Percentiles rank a stretch among this genome's conserved stretches.
These are phyloP conservation scores for Colletotrichum scovillei DNA, from an alignment of 2,329 filamentous ascomycete species.

Conservation along the genomic window DNA sequence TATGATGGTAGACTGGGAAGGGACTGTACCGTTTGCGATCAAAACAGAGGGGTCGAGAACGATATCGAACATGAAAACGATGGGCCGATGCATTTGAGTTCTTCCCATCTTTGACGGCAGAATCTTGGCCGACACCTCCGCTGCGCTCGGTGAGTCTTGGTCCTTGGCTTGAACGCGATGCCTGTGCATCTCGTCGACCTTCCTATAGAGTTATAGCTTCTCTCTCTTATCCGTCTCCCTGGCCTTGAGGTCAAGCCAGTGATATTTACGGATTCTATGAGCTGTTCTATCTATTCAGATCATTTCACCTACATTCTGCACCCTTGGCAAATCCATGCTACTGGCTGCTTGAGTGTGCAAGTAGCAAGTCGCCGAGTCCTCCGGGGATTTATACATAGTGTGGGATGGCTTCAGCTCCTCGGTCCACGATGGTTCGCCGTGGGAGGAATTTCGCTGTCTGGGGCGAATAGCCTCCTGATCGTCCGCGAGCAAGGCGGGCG, in stretches of 20 bases:
- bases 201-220: slow-evolving; percentile 4
- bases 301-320: not conserved
- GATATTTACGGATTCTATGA: not conserved
- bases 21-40: slow-evolving; percentile 25
- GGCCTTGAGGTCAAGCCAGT: not conserved
- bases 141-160: slow-evolving; percentile 26
- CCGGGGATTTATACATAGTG: not conserved
- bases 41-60: slow-evolving; percentile 6
- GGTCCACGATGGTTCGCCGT: not conserved
- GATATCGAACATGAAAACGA: slow-evolving; percentile 16
- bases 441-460: slow-evolving; percentile 1
- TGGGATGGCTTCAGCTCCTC: not conserved
- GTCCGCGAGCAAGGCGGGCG: not conserved
- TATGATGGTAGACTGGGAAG: not conserved
- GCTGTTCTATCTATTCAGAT: no score
- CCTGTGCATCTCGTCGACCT: slow-evolving; percentile 16
- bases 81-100: not conserved
- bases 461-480: not conserved
- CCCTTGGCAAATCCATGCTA: slow-evolving; percentile 1
- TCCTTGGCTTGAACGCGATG: slow-evolving; percentile 1
- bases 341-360: not conserved
- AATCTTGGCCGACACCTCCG: not conserved
- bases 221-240: not conserved
- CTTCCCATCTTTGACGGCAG: not conserved
- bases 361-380: not conserved